A percentile compares a stretch with the other conserved stretches of the same genome.
Evolutionary conservation across 2,329 filamentous ascomycete species (phyloP).

Genomic region (Lasiodiplodia sp.): DNA sequence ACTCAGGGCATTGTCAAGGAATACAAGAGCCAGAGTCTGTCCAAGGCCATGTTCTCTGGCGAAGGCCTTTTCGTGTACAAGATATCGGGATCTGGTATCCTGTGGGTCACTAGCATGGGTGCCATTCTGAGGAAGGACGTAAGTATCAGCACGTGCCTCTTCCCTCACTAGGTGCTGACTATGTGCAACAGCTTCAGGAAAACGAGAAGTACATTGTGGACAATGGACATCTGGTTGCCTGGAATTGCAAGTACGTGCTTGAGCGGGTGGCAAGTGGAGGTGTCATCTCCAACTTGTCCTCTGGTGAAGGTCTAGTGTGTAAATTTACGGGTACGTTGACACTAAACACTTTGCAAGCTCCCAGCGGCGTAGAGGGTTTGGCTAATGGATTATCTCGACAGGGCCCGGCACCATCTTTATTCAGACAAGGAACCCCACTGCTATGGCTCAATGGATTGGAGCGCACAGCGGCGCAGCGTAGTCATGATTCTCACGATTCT

Average conservation of each 20-base stretch:
- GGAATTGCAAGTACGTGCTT: conserved; percentile 94
- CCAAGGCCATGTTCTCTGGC: conserved; percentile 92
- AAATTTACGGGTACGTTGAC: conserved; percentile 75
- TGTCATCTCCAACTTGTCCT: conserved; percentile 84
- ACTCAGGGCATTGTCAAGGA: conserved; percentile 90
- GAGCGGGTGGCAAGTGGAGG: conserved; percentile 91
- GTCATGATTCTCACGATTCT: not conserved
- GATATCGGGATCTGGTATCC: conserved; percentile 77
- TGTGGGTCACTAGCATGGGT: conserved; percentile 93
- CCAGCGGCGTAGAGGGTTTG: not conserved
- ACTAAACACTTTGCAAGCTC: not conserved
- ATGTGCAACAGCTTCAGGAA: conserved; percentile 53
- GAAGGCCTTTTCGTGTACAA: conserved; percentile 93
- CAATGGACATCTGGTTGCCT: conserved; percentile 92
- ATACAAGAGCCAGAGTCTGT: conserved; percentile 82
- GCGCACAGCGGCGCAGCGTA: conserved; percentile 28
- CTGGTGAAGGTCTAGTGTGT: conserved; percentile 89
- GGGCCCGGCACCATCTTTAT: conserved; percentile 88
- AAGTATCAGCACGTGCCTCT: conserved; percentile 52
- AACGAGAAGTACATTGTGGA: conserved; percentile 92
- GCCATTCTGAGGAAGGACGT: conserved; percentile 96
- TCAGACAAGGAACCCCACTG: conserved; percentile 85
- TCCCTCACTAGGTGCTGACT: not conserved
- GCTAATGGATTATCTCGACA: conserved; percentile 11
- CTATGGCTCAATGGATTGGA: conserved; percentile 63